Conservation (phyloP, 2,329 filamentous ascomycete genomes). For the Aureobasidium sp. region DNA sequence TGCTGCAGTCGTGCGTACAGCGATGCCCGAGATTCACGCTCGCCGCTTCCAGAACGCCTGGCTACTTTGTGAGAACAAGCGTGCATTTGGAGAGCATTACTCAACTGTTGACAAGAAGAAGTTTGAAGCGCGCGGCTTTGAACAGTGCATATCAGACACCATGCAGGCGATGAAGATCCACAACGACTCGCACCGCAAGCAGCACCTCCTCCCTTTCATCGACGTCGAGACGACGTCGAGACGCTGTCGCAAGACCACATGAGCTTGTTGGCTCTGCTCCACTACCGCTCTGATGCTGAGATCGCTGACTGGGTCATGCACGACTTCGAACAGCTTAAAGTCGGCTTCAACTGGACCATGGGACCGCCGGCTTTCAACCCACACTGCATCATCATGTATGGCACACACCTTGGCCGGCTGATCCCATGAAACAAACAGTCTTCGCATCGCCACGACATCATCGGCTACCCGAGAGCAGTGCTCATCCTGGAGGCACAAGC, state of each 20-base stretch:
- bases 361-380: conserved; percentile 11
- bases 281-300: conserved; percentile 7
- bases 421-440: conserved; percentile 5
- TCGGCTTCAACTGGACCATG: neutral
- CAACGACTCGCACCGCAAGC: neutral
- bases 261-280: conserved; percentile 14
- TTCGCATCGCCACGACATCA: conserved; percentile 12
- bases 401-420: conserved; percentile 4
- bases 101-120: neutral
- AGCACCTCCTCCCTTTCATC: conserved; percentile 13
- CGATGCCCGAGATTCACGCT: conserved; percentile 14
- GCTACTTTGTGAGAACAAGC: neutral
- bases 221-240: conserved; percentile 7
- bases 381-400: conserved; percentile 15
- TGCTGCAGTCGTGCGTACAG: conserved; percentile 1
- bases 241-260: conserved; percentile 9
- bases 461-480: conserved; percentile 12
- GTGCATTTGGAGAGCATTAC: neutral
- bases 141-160: neutral
- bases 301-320: conserved; percentile 13
- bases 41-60: neutral
- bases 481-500: neutral
- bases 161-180: neutral
- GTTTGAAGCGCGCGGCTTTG: neutral
- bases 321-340: conserved; percentile 15